Base-by-base conservation (phyloP, 768 basidiomycete species). In the Psilocybe cyanescens region DNA sequence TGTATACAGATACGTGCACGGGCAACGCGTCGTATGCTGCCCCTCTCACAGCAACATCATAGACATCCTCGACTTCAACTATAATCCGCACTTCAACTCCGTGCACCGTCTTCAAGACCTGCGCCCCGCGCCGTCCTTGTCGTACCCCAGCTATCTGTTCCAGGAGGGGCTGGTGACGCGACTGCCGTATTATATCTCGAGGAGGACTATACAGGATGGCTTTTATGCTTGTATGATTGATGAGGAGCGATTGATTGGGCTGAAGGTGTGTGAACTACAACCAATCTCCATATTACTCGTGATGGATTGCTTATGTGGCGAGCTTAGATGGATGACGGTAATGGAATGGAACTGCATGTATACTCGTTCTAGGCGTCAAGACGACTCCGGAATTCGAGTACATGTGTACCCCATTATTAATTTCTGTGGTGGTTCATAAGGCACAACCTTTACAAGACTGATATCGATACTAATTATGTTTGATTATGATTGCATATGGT, bases 221-320 rank as follows among this genome's bases (percentile, higher is more conserved):
- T 66, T 58, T 52, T 65, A 55, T 29, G 62, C 62, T 19, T 64
- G 56, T 33, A 68, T 66, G 65, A 64, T 68, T 55, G 65, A 68
- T 29, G 58, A 64, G 28, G 62, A 68, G 41, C 39, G 62, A 28
- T 33, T 68, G 16, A 47, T 65, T 30, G 65, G 64, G 14, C 44
- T 68, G 28, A 61, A 65, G 11, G 57, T 63, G 16, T 59, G 39
- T 48, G 19, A 17, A 24, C 24, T 24, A 24, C 24, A 24, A 24
- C 24, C 24, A 24, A 24, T 24, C 24, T 24, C 24, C 24, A 24
- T 24, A 24, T 24, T 24, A 17, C 17, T 29, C 6, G 28, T 8
- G 45, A 29, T 45, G 24, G 24, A 24, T 31, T 56, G 2, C 24
- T 56, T 44, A 16, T 56, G 39, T 44, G 5, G 17, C 17, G 24